Evolutionary conservation across 1,139 yeast species (phyloP).

Genomic region (Saccharomyces hybrid): DNA sequence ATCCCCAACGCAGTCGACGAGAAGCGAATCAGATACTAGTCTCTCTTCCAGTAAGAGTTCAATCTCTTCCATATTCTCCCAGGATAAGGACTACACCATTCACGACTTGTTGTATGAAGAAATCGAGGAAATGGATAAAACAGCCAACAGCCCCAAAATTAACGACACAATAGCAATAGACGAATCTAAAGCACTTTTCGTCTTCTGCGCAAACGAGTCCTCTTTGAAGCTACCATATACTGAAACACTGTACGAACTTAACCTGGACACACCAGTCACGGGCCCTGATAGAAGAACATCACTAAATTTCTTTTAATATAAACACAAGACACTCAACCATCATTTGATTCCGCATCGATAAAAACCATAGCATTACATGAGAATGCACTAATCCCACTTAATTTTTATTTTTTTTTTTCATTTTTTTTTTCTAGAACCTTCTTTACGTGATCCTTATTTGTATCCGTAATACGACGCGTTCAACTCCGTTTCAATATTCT

Average conservation of each 20-base stretch:
- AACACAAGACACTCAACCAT: neutral
- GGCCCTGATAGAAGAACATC: neutral
- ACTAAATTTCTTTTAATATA: neutral
- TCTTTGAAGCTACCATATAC: slow-evolving; percentile 2
- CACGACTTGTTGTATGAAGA: slow-evolving; percentile 19
- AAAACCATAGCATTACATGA: neutral
- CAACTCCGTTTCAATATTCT: slow-evolving; percentile 1
- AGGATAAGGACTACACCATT: slow-evolving; percentile 13
- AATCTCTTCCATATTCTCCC: slow-evolving; percentile 14
- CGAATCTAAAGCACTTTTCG: neutral
- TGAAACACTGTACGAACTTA: slow-evolving; percentile 2
- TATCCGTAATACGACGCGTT: slow-evolving; percentile 2
- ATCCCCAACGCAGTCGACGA: neutral
- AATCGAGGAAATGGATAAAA: slow-evolving; percentile 5
- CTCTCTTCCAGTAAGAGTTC: slow-evolving; percentile 13
- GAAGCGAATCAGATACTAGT: slow-evolving; percentile 13
- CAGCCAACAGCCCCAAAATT: neutral
- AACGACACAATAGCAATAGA: slow-evolving; percentile 5
- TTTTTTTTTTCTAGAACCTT: neutral
- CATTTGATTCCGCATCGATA: neutral
- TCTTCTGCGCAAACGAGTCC: slow-evolving; percentile 1
- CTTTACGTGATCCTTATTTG: slow-evolving; percentile 5
- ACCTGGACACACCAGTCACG: neutral
- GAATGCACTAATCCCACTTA: neutral
- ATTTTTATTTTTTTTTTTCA: neutral